A percentile compares a stretch with the other conserved stretches of the same genome.
Evolutionary conservation across 1,284 basidiomycete genomes (phyloP).

Genomic region (Puccinia novopanici): DNA sequence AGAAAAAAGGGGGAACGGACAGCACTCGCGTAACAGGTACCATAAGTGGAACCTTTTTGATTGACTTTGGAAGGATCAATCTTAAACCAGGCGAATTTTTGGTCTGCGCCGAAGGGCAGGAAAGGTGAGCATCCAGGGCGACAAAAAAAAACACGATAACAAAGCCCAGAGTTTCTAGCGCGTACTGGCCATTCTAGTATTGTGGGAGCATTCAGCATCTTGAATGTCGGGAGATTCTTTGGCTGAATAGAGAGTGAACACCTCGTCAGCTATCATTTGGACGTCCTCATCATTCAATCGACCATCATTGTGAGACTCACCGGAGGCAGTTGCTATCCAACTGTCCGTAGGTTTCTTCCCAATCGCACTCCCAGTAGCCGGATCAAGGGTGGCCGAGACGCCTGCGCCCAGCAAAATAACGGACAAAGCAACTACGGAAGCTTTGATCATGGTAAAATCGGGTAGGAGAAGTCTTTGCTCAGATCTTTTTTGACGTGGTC

Average conservation of each 20-base stretch:
- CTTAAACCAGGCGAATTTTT: constrained; percentile 46
- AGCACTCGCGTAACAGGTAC: constrained; percentile 31
- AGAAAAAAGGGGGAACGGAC: constrained; percentile 13
- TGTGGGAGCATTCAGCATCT: constrained; percentile 18
- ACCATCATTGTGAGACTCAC: background rate
- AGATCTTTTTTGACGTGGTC: background rate
- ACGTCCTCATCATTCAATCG: background rate
- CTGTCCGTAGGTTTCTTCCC: constrained; percentile 3
- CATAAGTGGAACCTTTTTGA: constrained; percentile 37
- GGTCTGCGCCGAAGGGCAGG: background rate
- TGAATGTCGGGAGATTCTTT: background rate
- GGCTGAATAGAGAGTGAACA: background rate
- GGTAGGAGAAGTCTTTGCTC: background rate
- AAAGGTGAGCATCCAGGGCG: no score
- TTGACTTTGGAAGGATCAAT: constrained; percentile 44
- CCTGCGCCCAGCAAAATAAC: constrained; percentile 3
- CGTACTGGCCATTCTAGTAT: constrained; percentile 17
- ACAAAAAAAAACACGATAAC: background rate
- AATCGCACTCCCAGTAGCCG: constrained; percentile 13
- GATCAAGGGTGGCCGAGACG: constrained; percentile 14
- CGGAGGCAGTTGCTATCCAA: constrained; percentile 22
- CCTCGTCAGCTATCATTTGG: background rate
- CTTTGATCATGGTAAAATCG: background rate
- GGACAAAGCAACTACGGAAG: background rate
- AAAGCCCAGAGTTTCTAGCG: background rate